Evolutionary conservation across 805 yeast species (phyloP), one percentile per base, ranked within the genome.

Genomic region (Saturnispora silvae): DNA sequence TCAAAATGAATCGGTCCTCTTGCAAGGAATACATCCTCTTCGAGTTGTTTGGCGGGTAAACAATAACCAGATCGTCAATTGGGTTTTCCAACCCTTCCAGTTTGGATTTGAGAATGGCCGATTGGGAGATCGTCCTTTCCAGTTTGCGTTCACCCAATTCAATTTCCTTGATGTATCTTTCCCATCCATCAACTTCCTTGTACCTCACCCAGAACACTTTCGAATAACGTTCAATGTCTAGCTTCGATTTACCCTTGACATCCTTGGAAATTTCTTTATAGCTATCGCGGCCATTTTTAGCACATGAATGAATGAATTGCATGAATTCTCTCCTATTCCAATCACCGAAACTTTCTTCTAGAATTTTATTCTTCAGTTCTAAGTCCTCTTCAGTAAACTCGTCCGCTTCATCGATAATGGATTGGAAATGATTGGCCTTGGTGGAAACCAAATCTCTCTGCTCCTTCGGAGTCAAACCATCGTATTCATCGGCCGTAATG

Each of bases 31-130:
- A 82, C 7, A 80, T 67, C 46, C 86, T 61, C 50, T 81, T 80
- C 10, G 92, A 80, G 52, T 80, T 81, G 51, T 81, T 81, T n/a
- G 87, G 87, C 0, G 92, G 89, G 42, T 80, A 82, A 38, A 72
- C 80, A 18, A 82, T 75, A 4, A 58, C 59, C 55, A 82, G 58
- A 30, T 78, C 76, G 31, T 75, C 75, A 17, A 80, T 52, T 1
- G 87, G 86, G 40, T 68, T 72, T n/a, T 63, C 61, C 29, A 67
- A 62, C 38, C 65, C 69, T 32, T 65, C 65, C 45, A 81, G 58
- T 46, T 80, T 80, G 23, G 55, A 58, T 2, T 64, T 65, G 26
- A 81, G 59, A 8, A 78, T 57, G 35, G 61, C 64, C 42, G 76
- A 73, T 50, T 81, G 89, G 28, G 65, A 59, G 25, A 57, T 53